These are phyloP conservation scores for Escallonia herrerae DNA, from an alignment of 129 eudicot species.

Conservation along the genomic window DNA sequence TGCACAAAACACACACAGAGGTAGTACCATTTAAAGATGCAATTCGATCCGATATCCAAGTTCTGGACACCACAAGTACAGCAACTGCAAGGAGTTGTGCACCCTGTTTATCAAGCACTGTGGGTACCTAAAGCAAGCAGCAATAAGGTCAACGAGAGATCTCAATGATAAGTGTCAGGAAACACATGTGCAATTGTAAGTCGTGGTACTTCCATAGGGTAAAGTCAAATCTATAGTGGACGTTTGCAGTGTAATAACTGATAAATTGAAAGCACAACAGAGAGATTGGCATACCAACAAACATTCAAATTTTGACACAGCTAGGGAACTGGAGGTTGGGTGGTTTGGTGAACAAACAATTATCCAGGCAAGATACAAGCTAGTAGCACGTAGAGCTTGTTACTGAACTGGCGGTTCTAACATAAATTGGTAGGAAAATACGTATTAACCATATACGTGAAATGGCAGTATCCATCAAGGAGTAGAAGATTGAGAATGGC, in stretches of 20 bases:
- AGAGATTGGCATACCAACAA: background rate
- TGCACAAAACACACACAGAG: no score
- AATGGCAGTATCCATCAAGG: no score
- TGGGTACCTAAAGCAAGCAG: constrained; percentile 71
- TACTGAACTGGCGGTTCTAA: no score
- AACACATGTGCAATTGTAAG: background rate
- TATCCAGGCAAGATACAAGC: no score
- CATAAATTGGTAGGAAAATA: no score
- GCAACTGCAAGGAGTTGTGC: constrained; percentile 95
- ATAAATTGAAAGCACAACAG: background rate
- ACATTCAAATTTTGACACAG: background rate
- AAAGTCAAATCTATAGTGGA: background rate
- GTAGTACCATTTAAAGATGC: constrained; percentile 88
- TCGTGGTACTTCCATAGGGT: no score
- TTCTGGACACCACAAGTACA: constrained; percentile 81
- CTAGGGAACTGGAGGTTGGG: background rate
- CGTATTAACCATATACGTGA: no score
- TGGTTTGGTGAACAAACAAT: background rate
- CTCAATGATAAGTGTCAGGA: background rate
- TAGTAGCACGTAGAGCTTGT: no score
- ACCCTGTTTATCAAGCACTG: constrained; percentile 92
- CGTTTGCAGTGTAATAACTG: no score
- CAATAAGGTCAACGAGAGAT: constrained; percentile 14
- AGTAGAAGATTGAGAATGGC: no score
- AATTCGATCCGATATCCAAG: constrained; percentile 93